Percentiles rank a stretch among this genome's conserved stretches.
phyloP scores from a whole-genome alignment of 2,329 filamentous ascomycete species.

The Microcyclospora tardicrescens region DNA sequence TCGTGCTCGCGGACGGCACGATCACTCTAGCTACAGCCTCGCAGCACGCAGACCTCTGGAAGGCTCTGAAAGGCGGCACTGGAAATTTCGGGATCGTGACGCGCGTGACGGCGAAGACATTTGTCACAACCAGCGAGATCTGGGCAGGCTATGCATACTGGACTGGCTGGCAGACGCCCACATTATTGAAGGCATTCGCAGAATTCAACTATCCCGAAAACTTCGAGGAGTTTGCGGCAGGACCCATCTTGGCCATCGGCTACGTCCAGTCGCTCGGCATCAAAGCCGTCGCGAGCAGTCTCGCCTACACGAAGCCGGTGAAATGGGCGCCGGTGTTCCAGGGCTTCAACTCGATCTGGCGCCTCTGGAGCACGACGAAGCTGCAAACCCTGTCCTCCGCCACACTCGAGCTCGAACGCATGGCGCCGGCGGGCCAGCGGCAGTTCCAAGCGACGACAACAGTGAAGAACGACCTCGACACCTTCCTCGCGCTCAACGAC shows the following conservation, averaged over 20 bases:
- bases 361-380: slow-evolving; percentile 9
- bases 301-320: slow-evolving; percentile 13
- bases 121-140: background rate
- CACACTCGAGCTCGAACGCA: slow-evolving; percentile 6
- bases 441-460: slow-evolving; percentile 12
- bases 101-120: slow-evolving; percentile 26
- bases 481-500: slow-evolving; percentile 9
- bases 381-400: slow-evolving; percentile 12
- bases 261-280: slow-evolving; percentile 5
- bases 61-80: slow-evolving; percentile 32
- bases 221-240: slow-evolving; percentile 12
- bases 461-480: slow-evolving; percentile 8
- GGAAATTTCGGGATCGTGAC: slow-evolving; percentile 34
- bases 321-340: slow-evolving; percentile 8
- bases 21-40: slow-evolving; percentile 27
- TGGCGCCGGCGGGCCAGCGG: slow-evolving; percentile 4
- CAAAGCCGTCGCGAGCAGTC: slow-evolving; percentile 8
- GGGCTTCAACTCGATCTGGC: slow-evolving; percentile 11
- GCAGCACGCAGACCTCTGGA: slow-evolving; percentile 36
- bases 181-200: slow-evolving; percentile 6
- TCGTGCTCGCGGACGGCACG: slow-evolving; percentile 28
- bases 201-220: slow-evolving; percentile 4
- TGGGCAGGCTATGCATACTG: too few relatives aligned
- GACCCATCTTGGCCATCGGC: slow-evolving; percentile 8
- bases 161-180: too few relatives aligned